Evolutionary conservation across 2,329 filamentous ascomycete species (phyloP).

Genomic region (Dactylellina cionopaga): DNA sequence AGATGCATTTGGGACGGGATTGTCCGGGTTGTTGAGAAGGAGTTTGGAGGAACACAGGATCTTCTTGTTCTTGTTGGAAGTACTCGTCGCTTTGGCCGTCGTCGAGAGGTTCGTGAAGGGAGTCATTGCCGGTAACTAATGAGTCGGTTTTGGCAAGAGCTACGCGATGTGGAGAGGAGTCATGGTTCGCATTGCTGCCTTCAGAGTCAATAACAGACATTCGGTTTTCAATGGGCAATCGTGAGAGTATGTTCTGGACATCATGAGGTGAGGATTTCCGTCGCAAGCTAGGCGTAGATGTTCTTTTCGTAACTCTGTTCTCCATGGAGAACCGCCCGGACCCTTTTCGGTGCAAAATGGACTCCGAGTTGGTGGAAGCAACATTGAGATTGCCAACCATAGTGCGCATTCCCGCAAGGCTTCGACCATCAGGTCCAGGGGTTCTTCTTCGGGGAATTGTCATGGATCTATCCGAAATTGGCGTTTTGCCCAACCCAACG

Average conservation of each 20-base stretch:
- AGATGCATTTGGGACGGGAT: slow-evolving; percentile 51
- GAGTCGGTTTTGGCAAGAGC: slow-evolving; percentile 44
- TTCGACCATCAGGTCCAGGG: slow-evolving; percentile 45
- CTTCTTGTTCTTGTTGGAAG: not conserved
- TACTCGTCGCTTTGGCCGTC: not conserved
- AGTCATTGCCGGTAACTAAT: slow-evolving; percentile 28
- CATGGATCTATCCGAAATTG: slow-evolving; percentile 47
- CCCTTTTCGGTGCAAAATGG: slow-evolving; percentile 41
- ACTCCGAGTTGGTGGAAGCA: slow-evolving; percentile 50
- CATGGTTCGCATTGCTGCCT: slow-evolving; percentile 40
- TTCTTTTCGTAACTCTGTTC: slow-evolving; percentile 44
- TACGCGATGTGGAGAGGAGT: slow-evolving; percentile 9
- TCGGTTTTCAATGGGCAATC: slow-evolving; percentile 35
- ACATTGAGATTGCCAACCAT: slow-evolving; percentile 56
- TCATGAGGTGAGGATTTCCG: slow-evolving; percentile 49
- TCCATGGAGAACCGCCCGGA: slow-evolving; percentile 42
- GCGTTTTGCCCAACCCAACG: slow-evolving; percentile 35
- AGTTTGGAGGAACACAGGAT: not conserved
- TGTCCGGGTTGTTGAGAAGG: slow-evolving; percentile 14
- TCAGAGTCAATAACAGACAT: slow-evolving; percentile 50
- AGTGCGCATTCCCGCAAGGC: slow-evolving; percentile 49
- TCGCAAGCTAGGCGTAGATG: slow-evolving; percentile 32
- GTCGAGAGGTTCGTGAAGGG: not conserved
- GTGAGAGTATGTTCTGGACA: slow-evolving; percentile 12
- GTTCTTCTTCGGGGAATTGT: slow-evolving; percentile 37